phyloP scores from a whole-genome alignment of 2,329 filamentous ascomycete species.

The Aspergillus ochraceoroseus region DNA sequence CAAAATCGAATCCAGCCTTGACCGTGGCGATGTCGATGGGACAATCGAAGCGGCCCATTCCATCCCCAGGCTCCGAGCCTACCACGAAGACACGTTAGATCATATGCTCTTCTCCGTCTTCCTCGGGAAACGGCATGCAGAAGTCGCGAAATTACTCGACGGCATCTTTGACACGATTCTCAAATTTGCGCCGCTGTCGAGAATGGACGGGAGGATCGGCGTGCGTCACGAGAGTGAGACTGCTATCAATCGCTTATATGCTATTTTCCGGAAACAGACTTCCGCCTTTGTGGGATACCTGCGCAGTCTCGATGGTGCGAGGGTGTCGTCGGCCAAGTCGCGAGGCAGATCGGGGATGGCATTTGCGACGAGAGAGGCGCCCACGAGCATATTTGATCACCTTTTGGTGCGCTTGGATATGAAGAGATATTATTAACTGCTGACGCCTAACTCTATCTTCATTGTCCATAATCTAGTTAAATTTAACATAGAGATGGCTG shows the following conservation, averaged over 20 bases:
- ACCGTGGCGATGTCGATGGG: slow-evolving; percentile 43
- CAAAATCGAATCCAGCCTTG: slow-evolving; percentile 56
- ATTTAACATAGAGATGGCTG: no score
- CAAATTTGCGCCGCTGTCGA: slow-evolving; percentile 54
- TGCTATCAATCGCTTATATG: slow-evolving; percentile 54
- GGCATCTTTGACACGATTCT: slow-evolving; percentile 71
- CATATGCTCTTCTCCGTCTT: slow-evolving; percentile 69
- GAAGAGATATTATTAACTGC: slow-evolving; percentile 57
- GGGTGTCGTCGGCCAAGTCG: slow-evolving; percentile 44
- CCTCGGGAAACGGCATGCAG: slow-evolving; percentile 67
- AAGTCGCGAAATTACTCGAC: slow-evolving; percentile 67
- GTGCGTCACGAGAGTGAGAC: slow-evolving; percentile 39
- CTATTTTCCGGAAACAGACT: slow-evolving; percentile 64
- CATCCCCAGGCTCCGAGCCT: slow-evolving; percentile 61
- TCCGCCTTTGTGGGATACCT: slow-evolving; percentile 69
- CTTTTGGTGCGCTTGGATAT: slow-evolving; percentile 67
- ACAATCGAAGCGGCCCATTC: slow-evolving; percentile 53
- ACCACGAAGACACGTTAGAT: slow-evolving; percentile 69
- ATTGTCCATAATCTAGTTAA: no score
- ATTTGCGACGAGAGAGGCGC: slow-evolving; percentile 34
- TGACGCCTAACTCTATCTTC: neutral
- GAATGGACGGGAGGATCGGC: slow-evolving; percentile 37
- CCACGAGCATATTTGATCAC: slow-evolving; percentile 61
- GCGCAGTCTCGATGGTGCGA: slow-evolving; percentile 62
- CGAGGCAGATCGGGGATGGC: slow-evolving; percentile 24